phyloP scores from a whole-genome alignment of 2,329 filamentous ascomycete genomes.

The Coleophoma crateriformis region DNA sequence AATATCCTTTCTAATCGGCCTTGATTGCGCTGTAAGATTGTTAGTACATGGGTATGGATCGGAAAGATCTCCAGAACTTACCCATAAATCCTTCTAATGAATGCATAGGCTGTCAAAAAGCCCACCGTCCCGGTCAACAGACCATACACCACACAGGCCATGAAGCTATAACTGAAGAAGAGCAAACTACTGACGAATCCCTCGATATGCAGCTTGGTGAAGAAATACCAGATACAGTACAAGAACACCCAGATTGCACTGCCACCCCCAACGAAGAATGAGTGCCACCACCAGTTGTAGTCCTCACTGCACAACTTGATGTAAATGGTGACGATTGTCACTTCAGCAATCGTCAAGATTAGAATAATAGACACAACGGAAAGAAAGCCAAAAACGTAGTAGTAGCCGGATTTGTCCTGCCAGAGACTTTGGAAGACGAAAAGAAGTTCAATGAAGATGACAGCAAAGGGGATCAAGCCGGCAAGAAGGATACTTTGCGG shows the following conservation, averaged over 20 bases:
- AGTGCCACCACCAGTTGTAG: conserved; percentile 91
- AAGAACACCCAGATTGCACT: conserved; percentile 76
- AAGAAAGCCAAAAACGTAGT: conserved; percentile 86
- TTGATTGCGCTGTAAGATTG: not conserved
- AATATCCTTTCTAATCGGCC: not conserved
- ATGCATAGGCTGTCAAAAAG: conserved; percentile 78
- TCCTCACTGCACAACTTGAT: conserved; percentile 80
- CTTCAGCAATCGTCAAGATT: conserved; percentile 72
- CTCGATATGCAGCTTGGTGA: conserved; percentile 71
- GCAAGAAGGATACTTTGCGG: conserved; percentile 62
- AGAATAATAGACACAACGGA: conserved; percentile 68
- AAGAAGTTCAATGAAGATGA: conserved; percentile 81
- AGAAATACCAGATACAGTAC: conserved; percentile 82
- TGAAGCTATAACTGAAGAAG: conserved; percentile 80
- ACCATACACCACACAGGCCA: conserved; percentile 77
- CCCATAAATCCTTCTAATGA: conserved; percentile 79
- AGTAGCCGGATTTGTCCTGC: conserved; percentile 88
- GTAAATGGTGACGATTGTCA: conserved; percentile 79
- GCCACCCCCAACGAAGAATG: conserved; percentile 72
- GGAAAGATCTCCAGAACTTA: conserved; percentile 32
- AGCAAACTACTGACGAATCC: conserved; percentile 75
- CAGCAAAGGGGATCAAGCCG: conserved; percentile 76
- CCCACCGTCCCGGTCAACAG: conserved; percentile 78
- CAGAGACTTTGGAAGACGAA: conserved; percentile 85
- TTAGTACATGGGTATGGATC: conserved; percentile 1